A percentile compares a stretch with the other conserved stretches of the same genome.
Conservation (phyloP, 495 filamentous ascomycete genomes). For the Daldinia loculata region DNA sequence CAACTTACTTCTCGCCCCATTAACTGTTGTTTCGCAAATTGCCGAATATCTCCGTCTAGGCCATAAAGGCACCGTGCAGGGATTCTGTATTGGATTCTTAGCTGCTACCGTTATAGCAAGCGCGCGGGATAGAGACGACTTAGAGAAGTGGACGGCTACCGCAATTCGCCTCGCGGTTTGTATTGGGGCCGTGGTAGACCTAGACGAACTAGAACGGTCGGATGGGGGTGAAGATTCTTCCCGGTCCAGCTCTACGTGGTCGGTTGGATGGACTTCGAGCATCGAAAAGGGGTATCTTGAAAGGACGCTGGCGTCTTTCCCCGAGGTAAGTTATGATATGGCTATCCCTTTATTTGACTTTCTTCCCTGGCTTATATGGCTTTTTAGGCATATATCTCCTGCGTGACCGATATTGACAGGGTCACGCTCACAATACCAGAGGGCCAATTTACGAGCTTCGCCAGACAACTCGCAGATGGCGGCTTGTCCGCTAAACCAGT, state of each 20-base stretch:
- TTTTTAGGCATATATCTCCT: constrained; percentile 18
- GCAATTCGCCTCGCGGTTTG: constrained; percentile 16
- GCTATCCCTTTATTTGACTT: background rate
- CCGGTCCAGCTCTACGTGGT: constrained; percentile 19
- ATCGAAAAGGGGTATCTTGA: constrained; percentile 11
- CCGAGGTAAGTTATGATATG: constrained; percentile 1
- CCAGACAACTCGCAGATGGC: constrained; percentile 8
- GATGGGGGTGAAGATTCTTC: background rate
- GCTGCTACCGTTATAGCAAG: constrained; percentile 16
- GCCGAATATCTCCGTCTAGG: constrained; percentile 9
- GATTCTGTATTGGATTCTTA: constrained; percentile 23
- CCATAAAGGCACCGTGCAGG: constrained; percentile 3
- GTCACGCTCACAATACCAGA: constrained; percentile 23
- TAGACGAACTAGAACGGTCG: constrained; percentile 9
- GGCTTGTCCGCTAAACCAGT: constrained; percentile 17
- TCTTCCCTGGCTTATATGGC: background rate
- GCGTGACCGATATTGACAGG: constrained; percentile 15
- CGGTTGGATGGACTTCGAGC: constrained; percentile 12
- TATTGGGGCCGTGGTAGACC: constrained; percentile 14
- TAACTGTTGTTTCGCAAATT: constrained; percentile 20
- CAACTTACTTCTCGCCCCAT: constrained; percentile 20
- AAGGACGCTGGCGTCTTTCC: constrained; percentile 19
- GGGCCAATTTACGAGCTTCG: constrained; percentile 7
- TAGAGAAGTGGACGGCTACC: constrained; percentile 10
- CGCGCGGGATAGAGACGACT: constrained; percentile 7